phyloP scores from a whole-genome alignment of 805 yeast species.

The Monosporozyma yasuniensis region DNA sequence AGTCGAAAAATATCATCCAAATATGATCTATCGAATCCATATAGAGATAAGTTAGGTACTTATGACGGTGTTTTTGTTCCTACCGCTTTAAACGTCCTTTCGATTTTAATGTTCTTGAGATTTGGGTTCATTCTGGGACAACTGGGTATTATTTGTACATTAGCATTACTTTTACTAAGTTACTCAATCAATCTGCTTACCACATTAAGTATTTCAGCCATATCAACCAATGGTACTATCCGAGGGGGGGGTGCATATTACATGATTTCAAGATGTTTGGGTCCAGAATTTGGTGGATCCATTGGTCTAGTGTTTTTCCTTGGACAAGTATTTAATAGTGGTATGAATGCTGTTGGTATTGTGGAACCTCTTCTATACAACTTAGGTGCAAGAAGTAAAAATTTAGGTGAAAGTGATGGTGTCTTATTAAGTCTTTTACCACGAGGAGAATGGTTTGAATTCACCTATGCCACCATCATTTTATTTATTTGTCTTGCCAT shows the following conservation, averaged over 20 bases:
- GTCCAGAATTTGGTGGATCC: conserved; percentile 98
- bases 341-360: conserved; percentile 91
- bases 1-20: conserved; percentile 21
- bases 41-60: conserved; percentile 56
- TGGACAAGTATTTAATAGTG: conserved; percentile 87
- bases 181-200: conserved; percentile 78
- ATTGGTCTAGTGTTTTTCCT: conserved; percentile 90
- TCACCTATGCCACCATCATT: conserved; percentile 62
- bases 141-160: conserved; percentile 77
- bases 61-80: conserved; percentile 90
- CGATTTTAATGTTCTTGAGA: conserved; percentile 89
- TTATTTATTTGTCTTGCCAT: conserved; percentile 64
- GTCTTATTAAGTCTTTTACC: conserved; percentile 50
- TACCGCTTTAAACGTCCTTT: conserved; percentile 82
- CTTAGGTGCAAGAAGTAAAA: conserved; percentile 56
- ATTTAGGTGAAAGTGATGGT: conserved; percentile 20
- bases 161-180: conserved; percentile 58
- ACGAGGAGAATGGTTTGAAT: conserved; percentile 56
- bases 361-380: conserved; percentile 82
- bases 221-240: conserved; percentile 95
- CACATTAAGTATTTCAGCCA: conserved; percentile 85
- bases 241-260: conserved; percentile 98
- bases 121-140: conserved; percentile 95
- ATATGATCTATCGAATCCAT: conserved; percentile 27
- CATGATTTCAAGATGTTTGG: conserved; percentile 90